phyloP scores from a whole-genome alignment of 2,329 filamentous ascomycete species.

The Colletotrichum lupini region DNA sequence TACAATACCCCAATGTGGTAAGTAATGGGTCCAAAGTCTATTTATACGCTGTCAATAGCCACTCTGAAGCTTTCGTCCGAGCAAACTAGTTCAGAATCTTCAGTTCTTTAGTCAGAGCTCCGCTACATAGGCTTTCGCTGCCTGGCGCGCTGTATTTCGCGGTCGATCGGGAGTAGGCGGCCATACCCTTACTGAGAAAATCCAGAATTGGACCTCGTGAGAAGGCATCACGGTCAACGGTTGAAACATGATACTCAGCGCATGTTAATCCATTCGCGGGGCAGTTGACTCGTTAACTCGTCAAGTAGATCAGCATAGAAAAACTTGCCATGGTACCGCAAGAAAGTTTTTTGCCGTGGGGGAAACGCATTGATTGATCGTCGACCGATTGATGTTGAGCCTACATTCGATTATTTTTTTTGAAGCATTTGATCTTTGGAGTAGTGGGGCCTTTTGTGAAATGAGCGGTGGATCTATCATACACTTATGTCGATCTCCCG shows the following conservation, averaged over 20 bases:
- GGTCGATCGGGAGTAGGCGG: not conserved
- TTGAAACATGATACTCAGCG: too few relatives aligned
- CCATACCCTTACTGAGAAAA: too few relatives aligned
- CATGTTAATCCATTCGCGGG: too few relatives aligned
- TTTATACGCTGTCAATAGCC: not conserved
- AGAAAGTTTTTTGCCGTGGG: too few relatives aligned
- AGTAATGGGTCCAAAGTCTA: slow-evolving; percentile 2
- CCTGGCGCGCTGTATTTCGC: not conserved
- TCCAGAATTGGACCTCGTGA: too few relatives aligned
- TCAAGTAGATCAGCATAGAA: accelerated
- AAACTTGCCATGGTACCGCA: too few relatives aligned
- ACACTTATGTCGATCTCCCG: not conserved
- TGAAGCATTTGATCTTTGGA: not conserved
- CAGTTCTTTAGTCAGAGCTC: not conserved
- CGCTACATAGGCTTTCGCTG: not conserved
- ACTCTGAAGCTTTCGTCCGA: not conserved
- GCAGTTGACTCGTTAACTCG: too few relatives aligned
- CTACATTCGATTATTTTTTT: not conserved
- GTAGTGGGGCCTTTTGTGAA: not conserved
- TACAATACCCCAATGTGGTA: not conserved
- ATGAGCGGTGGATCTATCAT: not conserved
- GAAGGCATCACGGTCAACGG: too few relatives aligned
- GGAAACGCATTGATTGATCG: too few relatives aligned
- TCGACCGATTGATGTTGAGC: not conserved
- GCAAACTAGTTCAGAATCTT: not conserved